phyloP scores from a whole-genome alignment of 1,284 basidiomycete species.

The Rhodotorula sp. region DNA sequence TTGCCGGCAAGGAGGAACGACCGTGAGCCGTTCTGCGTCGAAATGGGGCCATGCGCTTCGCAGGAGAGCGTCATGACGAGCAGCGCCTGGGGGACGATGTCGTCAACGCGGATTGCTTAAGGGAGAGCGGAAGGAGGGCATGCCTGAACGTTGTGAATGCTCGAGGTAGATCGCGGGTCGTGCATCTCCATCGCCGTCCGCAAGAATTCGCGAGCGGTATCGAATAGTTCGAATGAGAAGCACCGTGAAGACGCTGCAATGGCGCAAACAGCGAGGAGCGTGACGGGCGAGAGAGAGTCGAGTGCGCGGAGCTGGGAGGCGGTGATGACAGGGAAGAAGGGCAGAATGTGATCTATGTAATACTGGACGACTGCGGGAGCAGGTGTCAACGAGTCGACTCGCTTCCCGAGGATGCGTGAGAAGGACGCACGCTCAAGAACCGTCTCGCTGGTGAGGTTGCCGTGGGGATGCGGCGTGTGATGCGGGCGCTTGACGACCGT shows the following conservation, averaged over 20 bases:
- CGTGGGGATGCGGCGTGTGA: not conserved
- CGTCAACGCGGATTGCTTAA: no score
- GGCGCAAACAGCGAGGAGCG: not conserved
- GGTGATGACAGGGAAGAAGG: not conserved
- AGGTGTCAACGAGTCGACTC: not conserved
- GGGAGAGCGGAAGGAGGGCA: not conserved
- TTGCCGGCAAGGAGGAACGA: not conserved
- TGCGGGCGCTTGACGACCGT: not conserved
- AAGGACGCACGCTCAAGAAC: not conserved
- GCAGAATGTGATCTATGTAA: not conserved
- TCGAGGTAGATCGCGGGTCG: not conserved
- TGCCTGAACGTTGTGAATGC: not conserved
- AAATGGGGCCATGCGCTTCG: not conserved
- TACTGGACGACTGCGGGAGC: not conserved
- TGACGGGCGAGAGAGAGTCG: not conserved
- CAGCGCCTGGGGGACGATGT: not conserved
- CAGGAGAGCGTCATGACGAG: not conserved
- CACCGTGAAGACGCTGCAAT: not conserved
- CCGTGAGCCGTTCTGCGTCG: not conserved
- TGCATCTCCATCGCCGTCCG: slow-evolving; percentile 5
- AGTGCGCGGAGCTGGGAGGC: not conserved
- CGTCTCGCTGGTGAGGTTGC: not conserved
- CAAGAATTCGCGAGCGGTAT: not conserved
- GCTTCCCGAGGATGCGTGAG: not conserved
- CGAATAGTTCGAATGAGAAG: not conserved